Evolutionary conservation across 108 stramenopile genomes (phyloP).

Genomic region (Conticribra guillardii): DNA sequence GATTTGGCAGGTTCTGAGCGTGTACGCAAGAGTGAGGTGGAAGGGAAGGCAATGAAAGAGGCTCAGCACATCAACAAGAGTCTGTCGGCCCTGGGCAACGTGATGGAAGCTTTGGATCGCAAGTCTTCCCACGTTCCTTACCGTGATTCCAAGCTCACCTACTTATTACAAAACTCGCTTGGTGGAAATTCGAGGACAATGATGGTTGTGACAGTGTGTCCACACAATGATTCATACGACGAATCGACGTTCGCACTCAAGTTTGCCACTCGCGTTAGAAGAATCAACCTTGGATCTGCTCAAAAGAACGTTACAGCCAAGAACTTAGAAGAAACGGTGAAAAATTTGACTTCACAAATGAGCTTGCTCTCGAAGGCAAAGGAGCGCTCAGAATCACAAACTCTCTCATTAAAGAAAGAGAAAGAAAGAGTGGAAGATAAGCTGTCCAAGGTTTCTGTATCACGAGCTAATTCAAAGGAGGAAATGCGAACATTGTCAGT

Average conservation of each 20-base stretch:
- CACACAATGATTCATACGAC: constrained; percentile 84
- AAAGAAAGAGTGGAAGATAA: constrained; percentile 82
- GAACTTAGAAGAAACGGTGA: constrained; percentile 91
- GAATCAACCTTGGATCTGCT: constrained; percentile 90
- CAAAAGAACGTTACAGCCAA: constrained; percentile 85
- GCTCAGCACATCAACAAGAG: constrained; percentile 99
- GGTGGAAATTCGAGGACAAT: constrained; percentile 96
- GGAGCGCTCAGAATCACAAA: constrained; percentile 77
- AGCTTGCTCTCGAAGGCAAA: constrained; percentile 76
- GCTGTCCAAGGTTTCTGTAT: constrained; percentile 56
- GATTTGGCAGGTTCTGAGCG: constrained; percentile 99
- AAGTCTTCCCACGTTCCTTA: constrained; percentile 94
- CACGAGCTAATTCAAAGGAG: constrained; percentile 63
- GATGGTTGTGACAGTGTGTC: constrained; percentile 96
- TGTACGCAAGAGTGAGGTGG: constrained; percentile 94
- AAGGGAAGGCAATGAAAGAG: constrained; percentile 91
- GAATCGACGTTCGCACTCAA: constrained; percentile 97
- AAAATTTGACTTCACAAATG: constrained; percentile 83
- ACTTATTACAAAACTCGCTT: constrained; percentile 93
- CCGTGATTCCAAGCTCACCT: constrained; percentile 95
- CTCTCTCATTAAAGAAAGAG: constrained; percentile 75
- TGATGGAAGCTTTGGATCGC: constrained; percentile 94
- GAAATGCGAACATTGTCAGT: constrained; percentile 81
- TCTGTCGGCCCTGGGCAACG: constrained; percentile 96
- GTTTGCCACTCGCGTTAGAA: constrained; percentile 95